Base-by-base conservation (phyloP, 148 eudicot species). In the Amaranthus hypochondriacus region DNA sequence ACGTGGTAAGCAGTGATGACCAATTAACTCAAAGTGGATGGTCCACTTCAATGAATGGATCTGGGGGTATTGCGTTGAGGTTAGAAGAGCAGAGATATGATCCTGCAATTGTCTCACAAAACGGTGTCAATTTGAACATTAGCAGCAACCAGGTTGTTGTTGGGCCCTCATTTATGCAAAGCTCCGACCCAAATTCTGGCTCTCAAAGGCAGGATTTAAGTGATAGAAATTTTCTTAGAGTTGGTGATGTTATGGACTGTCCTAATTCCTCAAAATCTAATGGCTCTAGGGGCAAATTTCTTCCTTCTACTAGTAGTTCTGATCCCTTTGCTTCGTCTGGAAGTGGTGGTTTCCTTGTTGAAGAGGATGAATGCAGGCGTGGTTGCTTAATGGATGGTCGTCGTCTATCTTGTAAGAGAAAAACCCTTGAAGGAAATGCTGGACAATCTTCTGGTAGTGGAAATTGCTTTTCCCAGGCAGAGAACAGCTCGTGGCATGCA, bases 391-490 rank as follows among this genome's bases (percentile, higher is more conserved):
- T 84, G 75, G 96, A 89, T 65, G 86, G 84, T 70, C 87, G 90
- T 12, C 89, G 89, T 61, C 47, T 76, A 39, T 83, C 97, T 7
- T 86, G 96, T 78, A 96, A 96, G 82, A 83, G 99, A 73, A 96
- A 96, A 77, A 81, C 87, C 57, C 72, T 87, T 74, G 99, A 92
- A 78, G 88, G 80, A 54, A 79, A 81, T 74, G 81, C 52, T 48
- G 93, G 97, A 14, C 97, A 86, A 73, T 90, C 99, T 53, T 96
- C 99, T 76, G 81, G 63, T 61, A 72, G 84, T 77, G 96, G 89
- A 76, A 85, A 55, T 56, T 74, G 60, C 78, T 84, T 82, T 77
- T 81, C 86, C 39, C 76, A 81, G 67, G 75, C 77, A 54, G 90
- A 84, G 55, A 71, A 73, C 69, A 76, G 79, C 68, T 68, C 59